A percentile compares a stretch with the other conserved stretches of the same genome.
phyloP scores from a whole-genome alignment of 1,139 yeast genomes.

The Suhomyces anneliseae region DNA sequence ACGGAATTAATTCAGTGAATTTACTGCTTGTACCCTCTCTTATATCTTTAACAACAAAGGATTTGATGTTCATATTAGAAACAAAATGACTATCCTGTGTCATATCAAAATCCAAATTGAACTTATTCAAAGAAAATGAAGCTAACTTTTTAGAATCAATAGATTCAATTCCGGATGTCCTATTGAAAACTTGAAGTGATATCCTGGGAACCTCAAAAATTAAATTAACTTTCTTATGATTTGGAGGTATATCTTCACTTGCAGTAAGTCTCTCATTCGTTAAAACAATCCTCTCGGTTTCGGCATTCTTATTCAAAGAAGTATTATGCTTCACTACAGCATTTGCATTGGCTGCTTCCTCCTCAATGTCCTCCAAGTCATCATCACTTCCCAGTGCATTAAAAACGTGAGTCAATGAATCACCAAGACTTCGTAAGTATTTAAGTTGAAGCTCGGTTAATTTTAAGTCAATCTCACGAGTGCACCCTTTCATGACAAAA shows the following conservation, averaged over 20 bases:
- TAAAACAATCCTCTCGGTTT: neutral
- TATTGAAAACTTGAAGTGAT: constrained; percentile 63
- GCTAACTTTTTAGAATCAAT: constrained; percentile 55
- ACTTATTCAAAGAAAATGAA: constrained; percentile 60
- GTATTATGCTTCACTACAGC: constrained; percentile 39
- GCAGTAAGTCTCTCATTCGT: neutral
- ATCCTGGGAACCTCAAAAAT: constrained; percentile 61
- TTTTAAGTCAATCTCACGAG: constrained; percentile 65
- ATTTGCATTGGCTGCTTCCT: constrained; percentile 61
- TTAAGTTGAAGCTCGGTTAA: constrained; percentile 78
- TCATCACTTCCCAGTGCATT: constrained; percentile 36
- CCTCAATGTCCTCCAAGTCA: constrained; percentile 54
- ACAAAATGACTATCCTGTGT: constrained; percentile 56
- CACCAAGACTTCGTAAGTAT: constrained; percentile 56
- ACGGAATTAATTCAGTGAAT: constrained; percentile 81
- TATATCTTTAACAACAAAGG: constrained; percentile 78
- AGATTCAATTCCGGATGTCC: constrained; percentile 44
- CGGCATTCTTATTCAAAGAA: neutral
- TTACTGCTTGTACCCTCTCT: constrained; percentile 62
- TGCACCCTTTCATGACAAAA: constrained; percentile 54
- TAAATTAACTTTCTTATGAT: constrained; percentile 47
- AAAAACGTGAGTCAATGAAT: constrained; percentile 60
- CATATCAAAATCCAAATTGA: constrained; percentile 52
- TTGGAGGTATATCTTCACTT: constrained; percentile 17
- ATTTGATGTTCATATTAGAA: constrained; percentile 63